Percentiles rank a stretch among this genome's conserved stretches.
These are phyloP conservation scores for Phycomyces nitens DNA, from an alignment of 192 early-diverging fungal species.

Conservation along the genomic window DNA sequence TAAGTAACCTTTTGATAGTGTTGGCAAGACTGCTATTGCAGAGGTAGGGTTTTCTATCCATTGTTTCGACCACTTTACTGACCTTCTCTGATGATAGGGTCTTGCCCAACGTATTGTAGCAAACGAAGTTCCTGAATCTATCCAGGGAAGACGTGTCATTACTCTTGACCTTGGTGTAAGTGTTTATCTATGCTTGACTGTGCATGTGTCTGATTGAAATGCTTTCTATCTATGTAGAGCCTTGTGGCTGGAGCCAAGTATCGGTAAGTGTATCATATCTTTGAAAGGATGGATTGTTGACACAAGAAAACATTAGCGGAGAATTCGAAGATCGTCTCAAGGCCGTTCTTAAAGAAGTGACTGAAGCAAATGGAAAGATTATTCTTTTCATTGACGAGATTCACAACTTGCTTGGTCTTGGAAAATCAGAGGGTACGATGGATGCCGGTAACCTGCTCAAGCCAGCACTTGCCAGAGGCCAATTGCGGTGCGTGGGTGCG, in stretches of 20 bases:
- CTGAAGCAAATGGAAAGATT: conserved; percentile 65
- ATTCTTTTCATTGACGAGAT: conserved; percentile 83
- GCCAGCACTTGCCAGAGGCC: conserved; percentile 73
- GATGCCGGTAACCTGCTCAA: conserved; percentile 78
- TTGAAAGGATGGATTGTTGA: background rate
- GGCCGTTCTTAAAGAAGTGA: conserved; percentile 67
- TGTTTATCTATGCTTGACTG: background rate
- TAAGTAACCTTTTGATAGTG: conserved; percentile 15
- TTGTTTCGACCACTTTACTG: background rate
- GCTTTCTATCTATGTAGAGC: conserved; percentile 27
- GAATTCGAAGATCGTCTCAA: conserved; percentile 84
- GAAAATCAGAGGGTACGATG: conserved; percentile 73
- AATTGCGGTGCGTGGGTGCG: conserved; percentile 70
- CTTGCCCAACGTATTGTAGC: conserved; percentile 74
- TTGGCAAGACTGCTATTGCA: conserved; percentile 80
- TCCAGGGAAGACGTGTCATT: conserved; percentile 69
- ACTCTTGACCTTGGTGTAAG: conserved; percentile 66
- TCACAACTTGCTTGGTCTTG: conserved; percentile 70
- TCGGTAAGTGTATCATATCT: conserved; percentile 36
- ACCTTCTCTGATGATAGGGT: conserved; percentile 31
- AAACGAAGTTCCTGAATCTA: conserved; percentile 73
- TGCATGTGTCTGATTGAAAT: too few species aligned
- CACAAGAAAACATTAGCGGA: conserved; percentile 40
- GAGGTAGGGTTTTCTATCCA: conserved; percentile 36
- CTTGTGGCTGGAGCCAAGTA: conserved; percentile 72